phyloP scores from a whole-genome alignment of 345 rosid genomes.

The Bruguiera gymnorhiza region DNA sequence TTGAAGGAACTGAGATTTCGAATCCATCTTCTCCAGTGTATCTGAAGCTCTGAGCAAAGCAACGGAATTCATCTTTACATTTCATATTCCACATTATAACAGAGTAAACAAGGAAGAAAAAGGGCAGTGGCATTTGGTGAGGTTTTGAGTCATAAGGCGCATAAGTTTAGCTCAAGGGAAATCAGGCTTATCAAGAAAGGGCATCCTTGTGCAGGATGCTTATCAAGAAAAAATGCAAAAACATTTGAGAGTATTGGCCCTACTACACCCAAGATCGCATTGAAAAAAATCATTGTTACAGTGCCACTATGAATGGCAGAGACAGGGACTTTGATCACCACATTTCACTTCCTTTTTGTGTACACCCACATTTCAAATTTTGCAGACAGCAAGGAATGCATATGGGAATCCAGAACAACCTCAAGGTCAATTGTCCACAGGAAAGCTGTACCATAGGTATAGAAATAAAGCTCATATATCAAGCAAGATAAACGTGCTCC shows the following conservation, averaged over 20 bases:
- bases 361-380: background rate
- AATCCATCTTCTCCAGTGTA: conserved; percentile 98
- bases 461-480: background rate
- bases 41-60: conserved; percentile 37
- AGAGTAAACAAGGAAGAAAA: background rate
- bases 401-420: background rate
- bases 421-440: background rate
- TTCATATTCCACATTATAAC: background rate
- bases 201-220: background rate
- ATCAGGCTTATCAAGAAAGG: background rate
- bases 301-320: background rate
- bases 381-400: background rate
- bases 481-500: background rate
- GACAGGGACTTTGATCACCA: background rate
- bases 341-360: no score
- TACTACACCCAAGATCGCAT: background rate
- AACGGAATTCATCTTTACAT: background rate
- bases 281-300: background rate
- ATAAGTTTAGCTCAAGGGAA: background rate
- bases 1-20: conserved; percentile 93
- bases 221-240: background rate
- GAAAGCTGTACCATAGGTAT: background rate
- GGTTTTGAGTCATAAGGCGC: background rate
- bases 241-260: background rate
- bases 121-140: background rate